phyloP scores from a whole-genome alignment of 106 monocot genomes.

The Dioscorea alata region DNA sequence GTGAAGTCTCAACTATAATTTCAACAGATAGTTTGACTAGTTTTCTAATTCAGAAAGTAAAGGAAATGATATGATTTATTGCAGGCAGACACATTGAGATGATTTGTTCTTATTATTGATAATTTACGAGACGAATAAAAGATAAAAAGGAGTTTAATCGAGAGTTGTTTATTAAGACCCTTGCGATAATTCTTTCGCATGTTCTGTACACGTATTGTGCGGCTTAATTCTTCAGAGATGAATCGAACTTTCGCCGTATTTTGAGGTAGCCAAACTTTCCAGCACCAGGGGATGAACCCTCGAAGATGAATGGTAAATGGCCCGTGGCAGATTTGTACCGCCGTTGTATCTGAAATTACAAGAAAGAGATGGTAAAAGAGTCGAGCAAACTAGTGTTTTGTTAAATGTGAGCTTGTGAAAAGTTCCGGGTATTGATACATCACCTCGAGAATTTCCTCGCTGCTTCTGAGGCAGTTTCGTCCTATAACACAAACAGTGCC shows the following conservation, averaged over 20 bases:
- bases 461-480: constrained; percentile 64
- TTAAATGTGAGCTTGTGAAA: neutral
- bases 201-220: neutral
- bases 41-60: neutral
- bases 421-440: neutral
- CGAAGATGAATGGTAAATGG: constrained; percentile 65
- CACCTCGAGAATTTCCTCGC: constrained; percentile 83
- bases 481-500: constrained; percentile 89
- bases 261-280: constrained; percentile 83
- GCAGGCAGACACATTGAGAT: too few species aligned
- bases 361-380: neutral
- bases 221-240: neutral
- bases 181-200: neutral
- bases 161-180: neutral
- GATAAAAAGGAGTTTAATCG: neutral
- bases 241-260: constrained; percentile 27
- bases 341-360: constrained; percentile 61
- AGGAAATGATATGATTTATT: neutral
- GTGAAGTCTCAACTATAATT: too few species aligned
- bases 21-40: too few species aligned
- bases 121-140: neutral
- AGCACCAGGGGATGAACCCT: constrained; percentile 87
- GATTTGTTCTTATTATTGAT: neutral
- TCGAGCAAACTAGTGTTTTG: too few species aligned
- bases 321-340: constrained; percentile 70